Evolutionary conservation across 768 basidiomycete genomes (phyloP), one percentile per base, ranked within the genome.

Genomic region (Inosperma sp.): DNA sequence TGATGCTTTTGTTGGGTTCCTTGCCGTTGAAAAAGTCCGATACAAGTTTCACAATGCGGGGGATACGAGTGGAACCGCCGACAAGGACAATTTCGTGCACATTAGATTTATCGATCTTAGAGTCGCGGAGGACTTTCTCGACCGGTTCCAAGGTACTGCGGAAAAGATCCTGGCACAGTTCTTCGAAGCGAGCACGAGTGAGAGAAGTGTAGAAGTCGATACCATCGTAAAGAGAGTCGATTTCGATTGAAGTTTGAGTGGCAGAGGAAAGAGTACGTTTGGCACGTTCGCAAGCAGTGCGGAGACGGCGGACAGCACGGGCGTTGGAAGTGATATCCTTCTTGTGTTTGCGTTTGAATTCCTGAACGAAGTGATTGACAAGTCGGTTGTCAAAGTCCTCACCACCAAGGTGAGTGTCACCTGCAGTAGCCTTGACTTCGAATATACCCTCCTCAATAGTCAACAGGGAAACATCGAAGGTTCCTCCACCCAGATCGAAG

Each of bases 21-120:
- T 94, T 93, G 68, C 94, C 94, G 68, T 90, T 91, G 80, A 97
- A 97, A 83, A 89, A 96, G 72, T 97, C 94, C 58, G 91, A 94
- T 51, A 98, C 91, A 66, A 97, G 89, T 74, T 96, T 94, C 68
- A 92, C 86, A 63, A 98, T 88, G 70, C 91, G 89, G 59, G 95
- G 95, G 58, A 98, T 97, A 83, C 93, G 93, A 49, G 95, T 97
- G 42, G 95, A 98, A 55, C 95, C 95, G 69, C 95, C 94, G 60
- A 96, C 95, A 60, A 98, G 79, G n/a, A 97, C 95, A 57, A 98
- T 95, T 69, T 98, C 95, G 76, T 97, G 85, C 30, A 98, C 93
- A 63, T 84, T 85, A 42, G 82, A 68, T 79, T 96, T 97, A 82
- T 97, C 92, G 64, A 98, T 94, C 81, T 96, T 96, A 55, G 95